Base-by-base conservation (phyloP, 2,329 filamentous ascomycete genomes). In the Sodiomyces alkalinus region DNA sequence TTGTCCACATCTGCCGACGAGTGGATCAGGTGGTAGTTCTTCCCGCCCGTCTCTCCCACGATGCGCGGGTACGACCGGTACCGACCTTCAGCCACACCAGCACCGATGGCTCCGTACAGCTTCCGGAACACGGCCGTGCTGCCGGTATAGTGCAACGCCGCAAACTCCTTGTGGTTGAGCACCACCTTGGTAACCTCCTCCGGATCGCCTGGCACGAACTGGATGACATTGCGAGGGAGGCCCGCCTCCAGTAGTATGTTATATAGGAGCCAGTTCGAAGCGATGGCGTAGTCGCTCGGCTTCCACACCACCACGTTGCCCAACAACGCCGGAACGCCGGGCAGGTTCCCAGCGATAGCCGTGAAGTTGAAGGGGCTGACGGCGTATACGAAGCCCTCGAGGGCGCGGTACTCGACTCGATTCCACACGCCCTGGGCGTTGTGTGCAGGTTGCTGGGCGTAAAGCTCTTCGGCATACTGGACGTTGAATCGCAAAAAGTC, bases 261-360 rank as follows among this genome's bases (percentile, higher is more conserved):
- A 62, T 93, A 86, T 24, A 93, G 63, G 31, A 96, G 63, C 73
- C 80, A 92, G 62, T 86, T 92, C 37, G 80, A 85, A n/a, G 79
- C 78, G 37, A 94, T 80, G 20, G 86, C 81, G 11, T 64, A 77
- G 41, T 87, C 82, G 10, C 81, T 90, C n/a, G 86, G 86, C 64
- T 96, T 96, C 86, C 86, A 96, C 26, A 96, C 59, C 4, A 93
- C 83, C 2, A 94, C 87, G 52, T 96, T 96, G 33, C 86, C 86
- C 63, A 94, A 75, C 31, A 94, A 60, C 1, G 83, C 85, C 10
- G 87, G 85, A 1, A 81, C 77, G 26, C 73, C 78, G 11, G 80
- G 72, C 22, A 96, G 64, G 56, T 93, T 94, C 32, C 78, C 87
- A 8, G 75, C 85, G 42, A 96, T 92, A 37, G 86, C 86, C 14